These are phyloP conservation scores for Alternaria consortialis DNA, from an alignment of 2,329 filamentous ascomycete species.

Conservation along the genomic window DNA sequence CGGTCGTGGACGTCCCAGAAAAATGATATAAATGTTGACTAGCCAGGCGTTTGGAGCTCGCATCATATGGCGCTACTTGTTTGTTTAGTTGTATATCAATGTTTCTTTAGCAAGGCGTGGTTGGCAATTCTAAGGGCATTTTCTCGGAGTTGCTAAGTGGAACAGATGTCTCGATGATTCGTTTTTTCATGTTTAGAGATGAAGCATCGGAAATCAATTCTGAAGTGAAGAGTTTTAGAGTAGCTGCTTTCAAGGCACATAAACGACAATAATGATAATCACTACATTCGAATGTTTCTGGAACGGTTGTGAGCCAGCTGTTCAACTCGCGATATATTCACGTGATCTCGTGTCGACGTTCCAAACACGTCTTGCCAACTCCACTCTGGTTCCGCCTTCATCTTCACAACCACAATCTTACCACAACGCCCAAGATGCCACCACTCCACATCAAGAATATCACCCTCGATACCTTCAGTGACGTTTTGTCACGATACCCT, in stretches of 20 bases:
- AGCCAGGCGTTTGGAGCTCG: not conserved
- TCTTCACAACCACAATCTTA: slow-evolving; percentile 1
- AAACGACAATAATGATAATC: not conserved
- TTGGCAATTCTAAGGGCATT: not conserved
- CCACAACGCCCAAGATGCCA: slow-evolving; percentile 14
- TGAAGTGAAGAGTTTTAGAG: not conserved
- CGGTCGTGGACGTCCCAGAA: slow-evolving; percentile 38
- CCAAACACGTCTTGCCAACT: slow-evolving; percentile 3
- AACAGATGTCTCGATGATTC: not conserved
- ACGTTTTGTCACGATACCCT: slow-evolving; percentile 37
- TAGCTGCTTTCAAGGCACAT: not conserved
- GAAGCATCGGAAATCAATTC: not conserved
- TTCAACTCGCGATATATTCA: not conserved
- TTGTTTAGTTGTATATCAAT: not conserved
- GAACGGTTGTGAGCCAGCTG: too few relatives aligned
- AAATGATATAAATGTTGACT: slow-evolving; percentile 19
- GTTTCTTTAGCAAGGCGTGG: slow-evolving; percentile 3
- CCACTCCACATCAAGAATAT: slow-evolving; percentile 26
- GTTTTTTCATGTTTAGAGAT: not conserved
- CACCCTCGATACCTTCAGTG: slow-evolving; percentile 26
- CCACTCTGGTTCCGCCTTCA: not conserved
- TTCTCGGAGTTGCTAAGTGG: not conserved
- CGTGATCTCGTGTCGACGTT: slow-evolving; percentile 13
- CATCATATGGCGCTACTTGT: not conserved
- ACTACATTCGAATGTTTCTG: not conserved